Conservation (phyloP, 345 rosid genomes). For the Carallia brachiata region DNA sequence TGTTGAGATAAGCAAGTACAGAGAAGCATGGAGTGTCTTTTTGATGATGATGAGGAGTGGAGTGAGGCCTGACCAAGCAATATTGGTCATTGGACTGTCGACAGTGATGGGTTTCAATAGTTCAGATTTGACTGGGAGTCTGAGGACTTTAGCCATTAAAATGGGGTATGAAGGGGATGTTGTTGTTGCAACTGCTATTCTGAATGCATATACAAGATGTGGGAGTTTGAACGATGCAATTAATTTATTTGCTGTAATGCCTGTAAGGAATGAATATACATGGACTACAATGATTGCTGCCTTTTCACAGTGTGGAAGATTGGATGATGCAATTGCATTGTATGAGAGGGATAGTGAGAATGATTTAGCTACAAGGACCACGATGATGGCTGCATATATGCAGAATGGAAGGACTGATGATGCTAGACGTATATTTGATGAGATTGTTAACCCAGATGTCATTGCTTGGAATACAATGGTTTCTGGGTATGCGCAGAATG, state of each 20-base stretch:
- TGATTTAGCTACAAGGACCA: conserved; percentile 13
- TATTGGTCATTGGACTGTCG: conserved; percentile 25
- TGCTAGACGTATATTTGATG: conserved; percentile 23
- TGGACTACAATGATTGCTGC: conserved; percentile 33
- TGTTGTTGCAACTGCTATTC: conserved; percentile 29
- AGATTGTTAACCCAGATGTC: conserved; percentile 23
- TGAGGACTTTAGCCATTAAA: conserved; percentile 27
- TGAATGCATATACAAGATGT: conserved; percentile 32
- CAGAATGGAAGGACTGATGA: conserved; percentile 25
- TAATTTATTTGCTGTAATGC: conserved; percentile 29
- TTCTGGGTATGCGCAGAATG: conserved; percentile 29
- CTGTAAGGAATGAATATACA: conserved; percentile 27
- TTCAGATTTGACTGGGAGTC: conserved; percentile 22
- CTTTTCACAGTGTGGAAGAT: conserved; percentile 24
- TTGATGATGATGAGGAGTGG: conserved; percentile 32
- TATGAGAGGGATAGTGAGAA: conserved; percentile 22
- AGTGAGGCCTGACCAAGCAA: conserved; percentile 19
- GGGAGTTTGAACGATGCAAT: conserved; percentile 26
- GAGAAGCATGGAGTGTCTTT: conserved; percentile 26
- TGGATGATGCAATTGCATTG: conserved; percentile 30
- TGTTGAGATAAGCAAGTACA: conserved; percentile 11
- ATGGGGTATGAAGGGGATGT: conserved; percentile 22
- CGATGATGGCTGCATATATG: conserved; percentile 28
- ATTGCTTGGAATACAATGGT: conserved; percentile 33
- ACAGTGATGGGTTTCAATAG: conserved; percentile 26